Percentiles rank a stretch among this genome's conserved stretches.
phyloP scores from a whole-genome alignment of 345 rosid genomes.

The Sisymbrium irio region DNA sequence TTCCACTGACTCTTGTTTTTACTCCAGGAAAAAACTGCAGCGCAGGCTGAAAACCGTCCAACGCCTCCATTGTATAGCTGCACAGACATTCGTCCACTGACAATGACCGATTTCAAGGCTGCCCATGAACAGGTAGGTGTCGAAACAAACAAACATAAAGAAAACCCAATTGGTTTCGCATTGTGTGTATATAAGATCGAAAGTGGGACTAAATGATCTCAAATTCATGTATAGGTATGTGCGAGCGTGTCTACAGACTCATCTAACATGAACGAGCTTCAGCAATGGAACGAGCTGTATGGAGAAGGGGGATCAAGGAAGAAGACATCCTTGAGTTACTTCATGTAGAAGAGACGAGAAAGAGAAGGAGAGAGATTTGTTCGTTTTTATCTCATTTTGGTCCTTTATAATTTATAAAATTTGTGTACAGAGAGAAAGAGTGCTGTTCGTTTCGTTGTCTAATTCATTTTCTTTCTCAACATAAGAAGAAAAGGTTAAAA shows the following conservation, averaged over 20 bases:
- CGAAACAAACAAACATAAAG: neutral
- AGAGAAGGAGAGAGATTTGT: constrained; percentile 18
- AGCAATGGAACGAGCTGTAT: constrained; percentile 93
- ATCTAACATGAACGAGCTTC: constrained; percentile 84
- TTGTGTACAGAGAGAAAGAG: constrained; percentile 32
- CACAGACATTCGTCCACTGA: constrained; percentile 68
- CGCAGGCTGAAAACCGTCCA: constrained; percentile 66
- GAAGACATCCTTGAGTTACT: constrained; percentile 84
- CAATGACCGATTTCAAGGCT: constrained; percentile 74
- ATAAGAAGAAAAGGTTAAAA: neutral
- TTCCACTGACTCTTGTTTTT: neutral
- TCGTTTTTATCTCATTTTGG: constrained; percentile 29
- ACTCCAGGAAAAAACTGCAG: constrained; percentile 64
- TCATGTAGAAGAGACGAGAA: constrained; percentile 61
- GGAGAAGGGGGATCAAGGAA: constrained; percentile 99
- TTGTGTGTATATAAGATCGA: neutral
- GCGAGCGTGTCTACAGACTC: constrained; percentile 99
- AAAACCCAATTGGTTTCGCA: neutral
- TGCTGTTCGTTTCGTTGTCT: constrained; percentile 26
- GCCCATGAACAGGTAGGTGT: constrained; percentile 90
- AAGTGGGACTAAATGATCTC: neutral
- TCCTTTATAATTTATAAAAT: constrained; percentile 21
- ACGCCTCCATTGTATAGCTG: constrained; percentile 68
- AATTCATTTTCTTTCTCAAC: constrained; percentile 34
- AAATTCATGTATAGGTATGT: constrained; percentile 57